These are phyloP conservation scores for Hibiscus tridactylites DNA, from an alignment of 345 rosid genomes.

Conservation along the genomic window DNA sequence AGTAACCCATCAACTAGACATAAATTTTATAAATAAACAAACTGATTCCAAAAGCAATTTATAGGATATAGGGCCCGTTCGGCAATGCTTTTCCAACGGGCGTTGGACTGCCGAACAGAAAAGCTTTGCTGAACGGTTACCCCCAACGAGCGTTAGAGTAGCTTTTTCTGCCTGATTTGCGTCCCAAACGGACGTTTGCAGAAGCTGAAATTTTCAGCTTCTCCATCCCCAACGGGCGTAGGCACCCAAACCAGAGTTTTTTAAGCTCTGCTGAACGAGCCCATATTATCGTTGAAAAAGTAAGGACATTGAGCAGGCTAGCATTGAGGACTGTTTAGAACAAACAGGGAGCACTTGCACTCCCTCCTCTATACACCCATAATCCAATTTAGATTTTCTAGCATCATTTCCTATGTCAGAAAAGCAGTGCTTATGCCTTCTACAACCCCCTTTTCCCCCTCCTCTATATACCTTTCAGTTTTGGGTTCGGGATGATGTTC, in stretches of 20 bases:
- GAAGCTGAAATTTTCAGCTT: too few species aligned
- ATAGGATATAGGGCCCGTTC: background rate
- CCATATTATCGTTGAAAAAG: background rate
- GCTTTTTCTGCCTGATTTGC: too few species aligned
- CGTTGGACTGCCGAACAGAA: too few species aligned
- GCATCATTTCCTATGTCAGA: background rate
- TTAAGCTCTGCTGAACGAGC: too few species aligned
- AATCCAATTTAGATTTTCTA: background rate
- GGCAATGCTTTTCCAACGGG: too few species aligned
- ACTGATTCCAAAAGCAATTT: constrained; percentile 2
- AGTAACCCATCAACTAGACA: background rate
- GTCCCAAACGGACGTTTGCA: too few species aligned
- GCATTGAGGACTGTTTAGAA: background rate
- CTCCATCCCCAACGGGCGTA: too few species aligned
- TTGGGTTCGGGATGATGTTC: background rate
- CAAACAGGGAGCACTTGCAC: background rate
- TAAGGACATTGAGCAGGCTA: background rate
- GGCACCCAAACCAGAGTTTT: too few species aligned
- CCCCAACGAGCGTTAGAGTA: too few species aligned
- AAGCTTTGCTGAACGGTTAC: too few species aligned
- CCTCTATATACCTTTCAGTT: background rate
- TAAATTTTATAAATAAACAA: background rate
- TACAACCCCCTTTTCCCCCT: background rate
- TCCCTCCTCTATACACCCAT: background rate
- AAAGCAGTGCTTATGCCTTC: background rate